Conservation (phyloP, 83 land plant genomes). For the Thuja plicata region DNA sequence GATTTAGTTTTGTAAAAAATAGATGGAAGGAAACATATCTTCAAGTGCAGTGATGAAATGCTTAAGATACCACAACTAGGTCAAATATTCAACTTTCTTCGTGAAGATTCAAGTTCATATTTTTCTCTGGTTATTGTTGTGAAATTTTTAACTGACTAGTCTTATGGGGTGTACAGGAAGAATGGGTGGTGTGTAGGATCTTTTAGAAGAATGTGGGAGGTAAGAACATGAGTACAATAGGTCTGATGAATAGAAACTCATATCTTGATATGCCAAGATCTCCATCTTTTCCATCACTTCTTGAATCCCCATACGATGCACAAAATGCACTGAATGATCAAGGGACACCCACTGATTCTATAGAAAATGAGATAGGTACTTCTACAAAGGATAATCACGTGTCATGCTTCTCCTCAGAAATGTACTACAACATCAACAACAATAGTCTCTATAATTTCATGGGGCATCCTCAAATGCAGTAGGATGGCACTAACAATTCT, state of each 20-base stretch:
- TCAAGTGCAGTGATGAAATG: neutral
- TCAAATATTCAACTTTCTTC: neutral
- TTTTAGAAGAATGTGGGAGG: slow-evolving; percentile 58
- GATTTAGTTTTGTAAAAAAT: neutral
- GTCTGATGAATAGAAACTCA: neutral
- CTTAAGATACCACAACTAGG: neutral
- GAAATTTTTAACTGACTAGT: neutral
- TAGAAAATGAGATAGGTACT: neutral
- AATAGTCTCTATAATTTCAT: neutral
- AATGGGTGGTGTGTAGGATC: slow-evolving; percentile 80
- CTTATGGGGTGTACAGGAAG: slow-evolving; percentile 41
- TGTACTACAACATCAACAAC: neutral
- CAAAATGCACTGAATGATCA: neutral
- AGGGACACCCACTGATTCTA: neutral
- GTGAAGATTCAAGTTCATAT: neutral
- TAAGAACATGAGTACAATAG: slow-evolving; percentile 42
- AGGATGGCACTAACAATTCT: neutral
- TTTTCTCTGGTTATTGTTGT: neutral
- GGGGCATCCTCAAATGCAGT: neutral
- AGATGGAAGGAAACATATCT: neutral
- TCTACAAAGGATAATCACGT: neutral
- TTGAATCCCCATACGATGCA: slow-evolving; percentile 12
- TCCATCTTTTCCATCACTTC: slow-evolving; percentile 13
- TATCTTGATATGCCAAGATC: slow-evolving; percentile 10
- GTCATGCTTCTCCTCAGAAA: slow-evolving; percentile 12